Evolutionary conservation across 495 filamentous ascomycete genomes (phyloP).

Genomic region (Apodospora peruviana): DNA sequence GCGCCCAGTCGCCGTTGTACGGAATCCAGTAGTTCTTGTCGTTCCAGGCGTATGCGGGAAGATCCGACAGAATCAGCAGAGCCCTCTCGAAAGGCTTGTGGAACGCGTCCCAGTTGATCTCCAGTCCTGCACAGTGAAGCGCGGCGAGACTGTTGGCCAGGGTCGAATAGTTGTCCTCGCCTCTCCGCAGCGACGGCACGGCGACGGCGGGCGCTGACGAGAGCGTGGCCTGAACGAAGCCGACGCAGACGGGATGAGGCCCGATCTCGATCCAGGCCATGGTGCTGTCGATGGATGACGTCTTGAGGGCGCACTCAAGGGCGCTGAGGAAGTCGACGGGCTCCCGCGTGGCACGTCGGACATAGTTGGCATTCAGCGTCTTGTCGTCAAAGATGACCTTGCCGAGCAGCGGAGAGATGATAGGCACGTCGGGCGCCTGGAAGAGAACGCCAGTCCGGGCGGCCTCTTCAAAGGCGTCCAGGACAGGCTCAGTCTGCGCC

Average conservation of each 20-base stretch:
- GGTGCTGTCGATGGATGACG: slow-evolving; percentile 12
- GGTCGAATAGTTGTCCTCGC: slow-evolving; percentile 9
- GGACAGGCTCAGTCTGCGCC: slow-evolving; percentile 58
- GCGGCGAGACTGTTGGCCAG: background rate
- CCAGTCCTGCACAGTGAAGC: slow-evolving; percentile 2
- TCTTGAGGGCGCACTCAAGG: slow-evolving; percentile 34
- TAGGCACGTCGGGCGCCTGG: slow-evolving; percentile 45
- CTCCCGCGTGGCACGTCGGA: slow-evolving; percentile 51
- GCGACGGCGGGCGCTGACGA: slow-evolving; percentile 6
- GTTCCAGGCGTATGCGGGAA: slow-evolving; percentile 50
- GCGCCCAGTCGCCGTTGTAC: slow-evolving; percentile 52
- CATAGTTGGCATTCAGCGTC: slow-evolving; percentile 32
- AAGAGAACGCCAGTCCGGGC: slow-evolving; percentile 48
- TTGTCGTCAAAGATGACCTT: slow-evolving; percentile 43
- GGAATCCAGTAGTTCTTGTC: slow-evolving; percentile 66
- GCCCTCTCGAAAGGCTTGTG: slow-evolving; percentile 4
- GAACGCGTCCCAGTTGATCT: slow-evolving; percentile 7
- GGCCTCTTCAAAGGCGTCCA: slow-evolving; percentile 47
- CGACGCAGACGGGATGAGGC: slow-evolving; percentile 52
- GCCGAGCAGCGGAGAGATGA: slow-evolving; percentile 55
- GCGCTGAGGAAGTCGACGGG: slow-evolving; percentile 52
- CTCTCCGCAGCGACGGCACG: slow-evolving; percentile 5
- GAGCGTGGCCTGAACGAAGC: slow-evolving; percentile 53
- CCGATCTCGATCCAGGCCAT: slow-evolving; percentile 49
- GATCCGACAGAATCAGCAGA: slow-evolving; percentile 28